Percentiles rank a stretch among this genome's conserved stretches.
phyloP scores from a whole-genome alignment of 2,329 filamentous ascomycete species.

The Fusarium circinatum region DNA sequence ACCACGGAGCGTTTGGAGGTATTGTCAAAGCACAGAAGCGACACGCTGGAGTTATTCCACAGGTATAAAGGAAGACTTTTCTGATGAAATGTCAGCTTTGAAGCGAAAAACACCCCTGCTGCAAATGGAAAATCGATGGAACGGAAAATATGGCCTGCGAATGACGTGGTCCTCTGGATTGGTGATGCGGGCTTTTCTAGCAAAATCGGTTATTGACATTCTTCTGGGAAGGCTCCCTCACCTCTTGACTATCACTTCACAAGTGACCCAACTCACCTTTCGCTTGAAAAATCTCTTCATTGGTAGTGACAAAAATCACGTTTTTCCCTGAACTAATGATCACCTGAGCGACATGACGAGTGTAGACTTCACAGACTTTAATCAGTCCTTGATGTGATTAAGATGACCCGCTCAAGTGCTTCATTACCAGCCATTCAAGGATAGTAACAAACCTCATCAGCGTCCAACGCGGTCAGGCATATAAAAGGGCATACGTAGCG shows the following conservation, averaged over 20 bases:
- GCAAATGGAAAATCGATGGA: too few relatives aligned
- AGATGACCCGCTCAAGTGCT: accelerated
- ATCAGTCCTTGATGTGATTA: neutral
- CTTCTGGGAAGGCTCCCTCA: accelerated
- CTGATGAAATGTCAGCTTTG: too few relatives aligned
- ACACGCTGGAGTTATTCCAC: neutral
- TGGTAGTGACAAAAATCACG: neutral
- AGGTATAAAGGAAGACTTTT: accelerated
- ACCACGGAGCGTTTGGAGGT: too few relatives aligned
- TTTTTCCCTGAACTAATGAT: too few relatives aligned
- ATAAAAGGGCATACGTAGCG: accelerated
- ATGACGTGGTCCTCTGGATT: too few relatives aligned
- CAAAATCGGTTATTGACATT: neutral
- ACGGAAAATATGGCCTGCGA: too few relatives aligned
- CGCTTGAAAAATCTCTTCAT: neutral
- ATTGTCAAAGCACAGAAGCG: accelerated
- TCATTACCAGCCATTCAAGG: neutral
- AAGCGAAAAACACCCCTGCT: neutral
- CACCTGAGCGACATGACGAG: accelerated
- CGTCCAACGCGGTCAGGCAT: accelerated
- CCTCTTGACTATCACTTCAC: neutral
- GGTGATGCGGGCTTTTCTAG: too few relatives aligned
- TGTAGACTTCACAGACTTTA: accelerated
- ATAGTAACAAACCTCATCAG: accelerated
- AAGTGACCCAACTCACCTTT: neutral